A percentile compares a stretch with the other conserved stretches of the same genome.
Conservation (phyloP, 305 asterid species). For the Fraxinus xanthoxyloides region DNA sequence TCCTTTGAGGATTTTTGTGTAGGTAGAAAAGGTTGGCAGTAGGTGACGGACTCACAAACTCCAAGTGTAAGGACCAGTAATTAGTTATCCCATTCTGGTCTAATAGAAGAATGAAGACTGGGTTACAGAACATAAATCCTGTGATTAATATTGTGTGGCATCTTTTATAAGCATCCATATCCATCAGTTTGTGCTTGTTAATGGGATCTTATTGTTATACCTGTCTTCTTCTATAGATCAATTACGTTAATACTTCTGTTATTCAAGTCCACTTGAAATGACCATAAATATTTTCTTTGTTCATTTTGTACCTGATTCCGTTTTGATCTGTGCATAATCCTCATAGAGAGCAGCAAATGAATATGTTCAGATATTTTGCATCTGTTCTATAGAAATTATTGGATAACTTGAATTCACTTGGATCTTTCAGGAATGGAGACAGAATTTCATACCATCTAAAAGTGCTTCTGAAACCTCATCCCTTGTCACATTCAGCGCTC, state of each 20-base stretch:
- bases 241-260: background rate
- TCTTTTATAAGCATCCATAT: background rate
- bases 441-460: slow-evolving; percentile 57
- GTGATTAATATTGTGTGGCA: background rate
- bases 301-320: background rate
- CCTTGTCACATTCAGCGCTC: slow-evolving; percentile 86
- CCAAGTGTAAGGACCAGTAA: background rate
- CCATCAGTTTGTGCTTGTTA: background rate
- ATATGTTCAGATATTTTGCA: background rate
- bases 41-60: background rate
- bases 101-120: background rate
- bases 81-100: background rate
- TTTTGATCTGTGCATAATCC: background rate
- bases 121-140: background rate
- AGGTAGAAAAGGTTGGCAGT: background rate
- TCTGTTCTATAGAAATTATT: background rate
- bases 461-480: slow-evolving; percentile 93
- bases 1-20: background rate
- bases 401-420: slow-evolving; percentile 8
- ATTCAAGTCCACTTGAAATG: background rate
- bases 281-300: background rate
- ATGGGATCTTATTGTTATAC: background rate
- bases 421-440: slow-evolving; percentile 7
- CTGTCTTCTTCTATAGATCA: background rate
- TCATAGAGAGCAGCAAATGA: background rate